Conservation (phyloP, 2,329 filamentous ascomycete species). For the Aureobasidium sp. region DNA sequence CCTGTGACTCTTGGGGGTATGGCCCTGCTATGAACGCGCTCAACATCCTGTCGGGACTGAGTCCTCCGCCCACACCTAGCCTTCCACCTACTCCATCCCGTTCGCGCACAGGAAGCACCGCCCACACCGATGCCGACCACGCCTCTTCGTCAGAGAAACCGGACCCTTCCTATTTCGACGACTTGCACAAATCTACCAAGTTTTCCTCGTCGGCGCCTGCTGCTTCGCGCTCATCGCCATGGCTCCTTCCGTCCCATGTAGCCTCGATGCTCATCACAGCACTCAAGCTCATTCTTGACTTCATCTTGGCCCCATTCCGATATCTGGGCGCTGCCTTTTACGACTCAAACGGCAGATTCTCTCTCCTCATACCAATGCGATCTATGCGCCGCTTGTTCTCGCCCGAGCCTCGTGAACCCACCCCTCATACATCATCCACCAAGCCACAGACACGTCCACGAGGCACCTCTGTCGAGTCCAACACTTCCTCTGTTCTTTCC, state of each 20-base stretch:
- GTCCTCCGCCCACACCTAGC: constrained; percentile 37
- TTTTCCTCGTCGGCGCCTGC: constrained; percentile 27
- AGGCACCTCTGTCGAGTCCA: constrained; percentile 35
- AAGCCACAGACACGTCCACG: constrained; percentile 25
- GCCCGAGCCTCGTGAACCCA: neutral
- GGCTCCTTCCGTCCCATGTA: constrained; percentile 60
- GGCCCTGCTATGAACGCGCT: constrained; percentile 78
- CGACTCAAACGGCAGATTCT: constrained; percentile 71
- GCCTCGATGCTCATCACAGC: constrained; percentile 66
- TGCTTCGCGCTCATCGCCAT: constrained; percentile 29
- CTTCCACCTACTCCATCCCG: constrained; percentile 27
- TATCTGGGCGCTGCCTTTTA: constrained; percentile 80
- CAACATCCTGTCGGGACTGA: constrained; percentile 77
- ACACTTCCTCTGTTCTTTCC: constrained; percentile 59
- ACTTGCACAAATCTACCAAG: constrained; percentile 24
- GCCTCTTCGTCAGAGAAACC: constrained; percentile 41
- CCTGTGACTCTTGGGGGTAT: constrained; percentile 5
- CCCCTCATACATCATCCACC: neutral
- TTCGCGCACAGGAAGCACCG: constrained; percentile 47
- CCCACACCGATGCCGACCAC: constrained; percentile 30
- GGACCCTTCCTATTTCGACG: constrained; percentile 48
- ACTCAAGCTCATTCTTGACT: constrained; percentile 69
- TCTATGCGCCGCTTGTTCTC: constrained; percentile 28
- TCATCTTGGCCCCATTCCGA: constrained; percentile 69
- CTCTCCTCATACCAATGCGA: constrained; percentile 65